Percentiles rank a stretch among this genome's conserved stretches.
Evolutionary conservation across 2,329 filamentous ascomycete genomes (phyloP).

Genomic region (Hirsutella minnesotensis): DNA sequence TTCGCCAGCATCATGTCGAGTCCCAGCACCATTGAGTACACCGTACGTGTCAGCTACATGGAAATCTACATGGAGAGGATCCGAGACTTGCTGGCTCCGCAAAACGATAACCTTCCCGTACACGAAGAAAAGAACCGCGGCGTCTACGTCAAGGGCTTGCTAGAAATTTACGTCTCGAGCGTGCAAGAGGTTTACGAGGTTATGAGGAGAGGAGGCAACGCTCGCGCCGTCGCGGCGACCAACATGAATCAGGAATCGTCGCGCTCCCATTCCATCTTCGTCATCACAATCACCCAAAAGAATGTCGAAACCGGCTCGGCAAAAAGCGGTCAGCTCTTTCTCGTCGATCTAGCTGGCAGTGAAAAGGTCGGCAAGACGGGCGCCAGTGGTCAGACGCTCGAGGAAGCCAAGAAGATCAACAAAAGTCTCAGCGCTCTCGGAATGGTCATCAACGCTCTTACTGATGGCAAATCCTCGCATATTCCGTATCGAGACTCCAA

Average conservation of each 20-base stretch:
- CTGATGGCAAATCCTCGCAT: conserved; percentile 92
- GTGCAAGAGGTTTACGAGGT: conserved; percentile 95
- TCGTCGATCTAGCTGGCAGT: conserved; percentile 95
- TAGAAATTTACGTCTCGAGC: conserved; percentile 92
- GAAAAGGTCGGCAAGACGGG: conserved; percentile 99
- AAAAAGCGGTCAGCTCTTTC: conserved; percentile 91
- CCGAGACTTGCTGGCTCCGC: conserved; percentile 79
- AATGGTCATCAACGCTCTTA: conserved; percentile 97
- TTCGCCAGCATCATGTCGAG: conserved; percentile 90
- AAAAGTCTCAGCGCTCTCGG: conserved; percentile 96
- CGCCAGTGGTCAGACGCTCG: conserved; percentile 89
- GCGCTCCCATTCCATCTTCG: conserved; percentile 95
- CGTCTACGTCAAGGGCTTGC: conserved; percentile 89
- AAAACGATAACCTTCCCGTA: conserved; percentile 93
- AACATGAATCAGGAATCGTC: conserved; percentile 99
- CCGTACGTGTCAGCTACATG: conserved; percentile 98
- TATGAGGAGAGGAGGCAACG: conserved; percentile 82
- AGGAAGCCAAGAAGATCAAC: conserved; percentile 99
- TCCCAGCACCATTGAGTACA: conserved; percentile 91
- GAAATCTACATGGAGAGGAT: conserved; percentile 99
- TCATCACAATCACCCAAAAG: conserved; percentile 94
- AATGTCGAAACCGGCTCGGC: conserved; percentile 92
- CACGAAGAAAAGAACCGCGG: conserved; percentile 95
- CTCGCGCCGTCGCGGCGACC: conserved; percentile 85
- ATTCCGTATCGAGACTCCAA: conserved; percentile 97